Evolutionary conservation across 371 early-diverging fungal species (phyloP).

Genomic region (Mortierella sp.): DNA sequence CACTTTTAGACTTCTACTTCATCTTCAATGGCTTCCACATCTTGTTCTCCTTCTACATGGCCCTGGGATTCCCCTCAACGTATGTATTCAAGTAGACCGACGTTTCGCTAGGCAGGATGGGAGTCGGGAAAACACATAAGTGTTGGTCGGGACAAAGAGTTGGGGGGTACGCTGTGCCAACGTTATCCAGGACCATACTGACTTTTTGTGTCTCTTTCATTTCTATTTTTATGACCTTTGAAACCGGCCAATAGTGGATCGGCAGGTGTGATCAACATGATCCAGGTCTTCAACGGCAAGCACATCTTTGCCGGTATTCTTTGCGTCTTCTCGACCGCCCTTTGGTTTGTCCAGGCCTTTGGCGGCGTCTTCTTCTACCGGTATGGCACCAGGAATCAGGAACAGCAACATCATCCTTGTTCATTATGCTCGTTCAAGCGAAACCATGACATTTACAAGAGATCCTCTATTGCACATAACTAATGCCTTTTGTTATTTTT

Average conservation of each 20-base stretch:
- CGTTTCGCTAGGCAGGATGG: background rate
- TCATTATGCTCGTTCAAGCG: background rate
- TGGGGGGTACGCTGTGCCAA: no score
- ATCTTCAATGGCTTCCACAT: conserved; percentile 91
- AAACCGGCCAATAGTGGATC: conserved; percentile 70
- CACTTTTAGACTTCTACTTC: conserved; percentile 76
- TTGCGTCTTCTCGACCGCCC: conserved; percentile 75
- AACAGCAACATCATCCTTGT: background rate
- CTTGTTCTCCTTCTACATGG: conserved; percentile 86
- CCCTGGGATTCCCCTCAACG: conserved; percentile 85
- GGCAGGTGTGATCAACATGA: conserved; percentile 85
- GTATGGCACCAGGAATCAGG: conserved; percentile 16
- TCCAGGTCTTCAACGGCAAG: conserved; percentile 77
- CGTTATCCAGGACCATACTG: conserved; percentile 6
- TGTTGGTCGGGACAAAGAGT: background rate
- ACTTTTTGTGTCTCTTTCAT: background rate
- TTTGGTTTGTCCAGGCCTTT: conserved; percentile 70
- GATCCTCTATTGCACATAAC: background rate
- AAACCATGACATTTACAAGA: no score
- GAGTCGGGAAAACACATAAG: background rate
- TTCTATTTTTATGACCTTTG: background rate
- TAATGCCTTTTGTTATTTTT: background rate
- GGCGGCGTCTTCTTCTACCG: conserved; percentile 43
- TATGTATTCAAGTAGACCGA: conserved; percentile 50
- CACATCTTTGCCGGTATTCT: conserved; percentile 79